phyloP scores from a whole-genome alignment of 306 rosid species.

The Vicia faba region DNA sequence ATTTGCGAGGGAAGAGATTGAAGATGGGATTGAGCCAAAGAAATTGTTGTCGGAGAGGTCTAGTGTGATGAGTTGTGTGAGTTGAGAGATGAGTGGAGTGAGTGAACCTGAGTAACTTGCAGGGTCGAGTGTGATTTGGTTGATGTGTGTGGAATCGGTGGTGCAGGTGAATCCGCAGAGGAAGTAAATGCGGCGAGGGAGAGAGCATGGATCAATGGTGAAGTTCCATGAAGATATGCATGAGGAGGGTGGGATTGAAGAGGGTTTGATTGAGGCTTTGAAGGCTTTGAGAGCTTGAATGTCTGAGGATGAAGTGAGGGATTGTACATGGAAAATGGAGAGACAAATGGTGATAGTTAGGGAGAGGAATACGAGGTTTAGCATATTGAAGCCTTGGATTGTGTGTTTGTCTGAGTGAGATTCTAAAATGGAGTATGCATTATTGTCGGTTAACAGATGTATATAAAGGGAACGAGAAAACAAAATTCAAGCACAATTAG shows the following conservation, averaged over 20 bases:
- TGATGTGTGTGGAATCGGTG: constrained; percentile 56
- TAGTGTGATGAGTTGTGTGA: constrained; percentile 58
- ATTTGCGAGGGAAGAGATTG: constrained; percentile 62
- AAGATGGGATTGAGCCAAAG: constrained; percentile 66
- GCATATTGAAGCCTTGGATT: constrained; percentile 19
- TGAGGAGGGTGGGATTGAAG: constrained; percentile 69
- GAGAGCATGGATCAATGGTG: constrained; percentile 71
- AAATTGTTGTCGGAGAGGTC: constrained; percentile 78
- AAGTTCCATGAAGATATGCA: constrained; percentile 92
- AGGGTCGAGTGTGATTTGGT: constrained; percentile 87
- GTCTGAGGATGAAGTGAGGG: constrained; percentile 62
- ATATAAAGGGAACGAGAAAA: too few relatives aligned
- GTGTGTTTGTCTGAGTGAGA: neutral
- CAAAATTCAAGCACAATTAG: too few relatives aligned
- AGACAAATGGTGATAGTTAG: constrained; percentile 17
- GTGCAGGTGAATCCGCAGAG: constrained; percentile 79
- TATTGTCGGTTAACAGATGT: neutral
- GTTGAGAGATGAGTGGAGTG: constrained; percentile 61
- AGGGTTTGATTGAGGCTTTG: constrained; percentile 68
- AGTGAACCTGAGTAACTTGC: constrained; percentile 79
- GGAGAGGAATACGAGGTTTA: constrained; percentile 18
- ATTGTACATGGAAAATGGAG: constrained; percentile 31
- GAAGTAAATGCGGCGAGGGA: constrained; percentile 78
- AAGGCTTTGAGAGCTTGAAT: constrained; percentile 75
- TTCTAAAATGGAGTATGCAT: neutral